Conservation (phyloP, 805 yeast genomes). For the Ogataea methylovora region DNA sequence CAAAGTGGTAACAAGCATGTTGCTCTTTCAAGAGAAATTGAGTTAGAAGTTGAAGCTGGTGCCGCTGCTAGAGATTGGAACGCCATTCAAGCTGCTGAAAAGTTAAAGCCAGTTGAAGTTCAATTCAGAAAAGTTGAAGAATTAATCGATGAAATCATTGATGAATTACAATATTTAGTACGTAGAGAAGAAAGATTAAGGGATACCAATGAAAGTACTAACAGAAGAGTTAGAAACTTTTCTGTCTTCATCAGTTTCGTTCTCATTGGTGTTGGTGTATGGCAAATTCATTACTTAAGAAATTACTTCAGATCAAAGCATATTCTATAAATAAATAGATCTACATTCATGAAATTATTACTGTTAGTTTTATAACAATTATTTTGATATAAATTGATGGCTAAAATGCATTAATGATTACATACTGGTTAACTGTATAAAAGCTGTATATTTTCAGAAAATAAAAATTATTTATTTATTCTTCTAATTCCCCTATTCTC, state of each 20-base stretch:
- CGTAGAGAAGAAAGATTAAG: constrained; percentile 87
- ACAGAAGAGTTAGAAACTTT: constrained; percentile 85
- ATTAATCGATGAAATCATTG: constrained; percentile 70
- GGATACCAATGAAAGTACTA: constrained; percentile 95
- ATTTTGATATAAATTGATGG: too few species aligned
- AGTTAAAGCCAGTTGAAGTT: constrained; percentile 87
- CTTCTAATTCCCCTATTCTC: constrained; percentile 33
- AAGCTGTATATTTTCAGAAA: background rate
- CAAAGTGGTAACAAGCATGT: constrained; percentile 33
- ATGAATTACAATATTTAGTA: constrained; percentile 77
- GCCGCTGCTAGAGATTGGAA: constrained; percentile 98
- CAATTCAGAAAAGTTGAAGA: constrained; percentile 85
- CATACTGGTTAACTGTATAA: background rate
- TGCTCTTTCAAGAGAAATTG: constrained; percentile 59
- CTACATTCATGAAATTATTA: background rate
- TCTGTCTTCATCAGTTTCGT: constrained; percentile 62
- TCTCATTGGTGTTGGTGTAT: constrained; percentile 72
- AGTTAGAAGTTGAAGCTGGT: constrained; percentile 89
- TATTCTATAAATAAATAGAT: constrained; percentile 43
- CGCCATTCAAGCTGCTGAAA: constrained; percentile 85
- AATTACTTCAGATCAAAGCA: constrained; percentile 86
- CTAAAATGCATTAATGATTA: background rate
- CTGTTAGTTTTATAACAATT: too few species aligned
- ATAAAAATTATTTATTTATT: background rate
- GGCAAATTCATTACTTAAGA: constrained; percentile 91